Evolutionary conservation across 768 basidiomycete genomes (phyloP).

Genomic region (Russula griseocarnosa): DNA sequence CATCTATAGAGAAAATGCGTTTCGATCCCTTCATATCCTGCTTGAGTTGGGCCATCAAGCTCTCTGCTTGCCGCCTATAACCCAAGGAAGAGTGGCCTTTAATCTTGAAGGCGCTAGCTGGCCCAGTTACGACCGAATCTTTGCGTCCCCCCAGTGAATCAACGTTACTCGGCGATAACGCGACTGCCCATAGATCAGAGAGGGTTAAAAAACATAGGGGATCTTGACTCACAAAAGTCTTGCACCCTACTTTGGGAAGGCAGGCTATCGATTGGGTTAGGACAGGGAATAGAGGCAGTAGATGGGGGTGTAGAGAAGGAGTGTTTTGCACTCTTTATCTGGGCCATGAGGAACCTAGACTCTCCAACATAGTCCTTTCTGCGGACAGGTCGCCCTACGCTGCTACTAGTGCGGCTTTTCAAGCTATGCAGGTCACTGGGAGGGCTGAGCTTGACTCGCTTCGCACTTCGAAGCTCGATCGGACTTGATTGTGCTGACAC

Average conservation of each 20-base stretch:
- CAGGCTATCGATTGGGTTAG: background rate
- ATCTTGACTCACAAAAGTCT: slow-evolving; percentile 2
- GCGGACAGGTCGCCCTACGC: slow-evolving; percentile 47
- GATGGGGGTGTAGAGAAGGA: slow-evolving; percentile 66
- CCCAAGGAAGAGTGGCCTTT: slow-evolving; percentile 56
- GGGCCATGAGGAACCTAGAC: slow-evolving; percentile 71
- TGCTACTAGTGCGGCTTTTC: slow-evolving; percentile 45
- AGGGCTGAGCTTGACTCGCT: slow-evolving; percentile 77
- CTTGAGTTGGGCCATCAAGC: slow-evolving; percentile 82
- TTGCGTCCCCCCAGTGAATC: background rate
- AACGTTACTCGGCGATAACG: background rate
- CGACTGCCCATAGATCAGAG: background rate
- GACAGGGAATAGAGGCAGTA: slow-evolving; percentile 32
- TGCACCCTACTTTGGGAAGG: background rate
- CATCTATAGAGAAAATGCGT: slow-evolving; percentile 65
- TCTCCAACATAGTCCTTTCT: slow-evolving; percentile 75
- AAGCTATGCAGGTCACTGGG: slow-evolving; percentile 54
- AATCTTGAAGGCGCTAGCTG: slow-evolving; percentile 32
- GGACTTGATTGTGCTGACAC: slow-evolving; percentile 43
- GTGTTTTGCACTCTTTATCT: slow-evolving; percentile 72
- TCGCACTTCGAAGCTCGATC: slow-evolving; percentile 61
- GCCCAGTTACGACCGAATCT: background rate
- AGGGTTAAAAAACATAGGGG: background rate
- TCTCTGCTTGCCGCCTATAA: slow-evolving; percentile 73
- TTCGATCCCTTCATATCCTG: slow-evolving; percentile 71